Evolutionary conservation across 1,284 basidiomycete genomes (phyloP), one percentile per base, ranked within the genome.

Genomic region (Stygiomarasmius scandens): DNA sequence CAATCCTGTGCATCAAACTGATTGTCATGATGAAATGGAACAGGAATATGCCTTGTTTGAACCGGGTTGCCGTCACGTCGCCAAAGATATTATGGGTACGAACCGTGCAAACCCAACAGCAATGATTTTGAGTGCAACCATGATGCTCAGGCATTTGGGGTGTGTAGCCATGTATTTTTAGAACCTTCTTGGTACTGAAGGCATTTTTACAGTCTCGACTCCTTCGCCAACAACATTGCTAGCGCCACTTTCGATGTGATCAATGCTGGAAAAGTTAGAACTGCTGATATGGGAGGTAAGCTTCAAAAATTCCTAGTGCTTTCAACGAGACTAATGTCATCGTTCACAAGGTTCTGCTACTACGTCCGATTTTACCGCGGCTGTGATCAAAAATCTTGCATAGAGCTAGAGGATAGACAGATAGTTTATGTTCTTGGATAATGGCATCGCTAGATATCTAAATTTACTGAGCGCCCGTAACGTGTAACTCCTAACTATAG

Each of bases 111-210:
- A 99, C 83, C 97, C 97, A 20, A 90, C 95, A 46, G 97, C 97
- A 54, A 98, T 99, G 94, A 89, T 99, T 71, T 87, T 99, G 63
- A 95, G 92, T 61, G 87, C 96, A 44, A 96, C 96, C 58, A 99
- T 99, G 96, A 94, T 99, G 93, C 85, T 99, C 66, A 84, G 96
- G 68, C 97, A 99, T 77, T 87, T 99, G 61, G 96, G 96, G 87
- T 91, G 69, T 61, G 83, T 70, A 6, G 27, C 19, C 19, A 14
- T 34, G 14, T 9, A 47, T 54, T 49, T 55, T 55, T 27, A 45
- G 49, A 5, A 24, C 38, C 20, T n/a, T 27, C 49, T 52, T 27
- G 36, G 60, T 55, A 61, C 53, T n/a, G n/a, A n/a, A n/a, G n/a
- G n/a, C 34, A 44, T 52, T 32, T 47, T 54, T 57, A 10, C 58